Conservation (phyloP, 2,329 filamentous ascomycete species). For the Rhynchosporium agropyri region DNA sequence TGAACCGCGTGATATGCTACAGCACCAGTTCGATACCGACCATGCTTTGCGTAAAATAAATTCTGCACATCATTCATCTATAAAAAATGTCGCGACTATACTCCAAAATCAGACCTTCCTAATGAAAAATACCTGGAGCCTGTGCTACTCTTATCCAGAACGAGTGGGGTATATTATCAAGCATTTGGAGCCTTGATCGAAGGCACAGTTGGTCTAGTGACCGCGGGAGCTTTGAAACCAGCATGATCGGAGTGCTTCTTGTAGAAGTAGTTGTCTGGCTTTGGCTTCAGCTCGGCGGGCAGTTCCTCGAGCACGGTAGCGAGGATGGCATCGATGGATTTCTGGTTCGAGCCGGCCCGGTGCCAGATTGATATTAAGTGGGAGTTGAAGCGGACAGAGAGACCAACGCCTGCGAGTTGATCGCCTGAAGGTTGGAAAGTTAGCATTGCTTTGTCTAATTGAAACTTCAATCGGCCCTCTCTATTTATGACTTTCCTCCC, state of each 20-base stretch:
- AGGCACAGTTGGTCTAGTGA: constrained; percentile 32
- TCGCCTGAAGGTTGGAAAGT: constrained; percentile 56
- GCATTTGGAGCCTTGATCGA: constrained; percentile 33
- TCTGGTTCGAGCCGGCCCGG: constrained; percentile 78
- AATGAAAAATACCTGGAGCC: background rate
- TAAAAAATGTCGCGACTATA: constrained; percentile 4
- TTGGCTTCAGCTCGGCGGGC: constrained; percentile 71
- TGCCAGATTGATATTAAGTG: constrained; percentile 93
- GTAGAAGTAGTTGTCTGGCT: constrained; percentile 75
- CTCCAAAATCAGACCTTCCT: background rate
- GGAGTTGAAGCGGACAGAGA: constrained; percentile 86
- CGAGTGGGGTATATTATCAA: constrained; percentile 24
- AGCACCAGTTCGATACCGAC: constrained; percentile 22
- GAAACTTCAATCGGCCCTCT: background rate
- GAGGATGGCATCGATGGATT: constrained; percentile 75
- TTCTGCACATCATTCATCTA: constrained; percentile 7
- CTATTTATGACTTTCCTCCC: constrained; percentile 1
- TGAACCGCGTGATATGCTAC: background rate
- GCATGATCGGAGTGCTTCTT: constrained; percentile 89
- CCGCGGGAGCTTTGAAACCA: constrained; percentile 67
- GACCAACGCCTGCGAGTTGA: constrained; percentile 86
- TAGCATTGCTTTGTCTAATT: constrained; percentile 17
- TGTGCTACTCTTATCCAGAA: too few relatives aligned
- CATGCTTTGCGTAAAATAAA: constrained; percentile 22
- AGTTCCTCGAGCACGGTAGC: constrained; percentile 73